Evolutionary conservation across 345 rosid genomes (phyloP).

Genomic region (Populus deltoides): DNA sequence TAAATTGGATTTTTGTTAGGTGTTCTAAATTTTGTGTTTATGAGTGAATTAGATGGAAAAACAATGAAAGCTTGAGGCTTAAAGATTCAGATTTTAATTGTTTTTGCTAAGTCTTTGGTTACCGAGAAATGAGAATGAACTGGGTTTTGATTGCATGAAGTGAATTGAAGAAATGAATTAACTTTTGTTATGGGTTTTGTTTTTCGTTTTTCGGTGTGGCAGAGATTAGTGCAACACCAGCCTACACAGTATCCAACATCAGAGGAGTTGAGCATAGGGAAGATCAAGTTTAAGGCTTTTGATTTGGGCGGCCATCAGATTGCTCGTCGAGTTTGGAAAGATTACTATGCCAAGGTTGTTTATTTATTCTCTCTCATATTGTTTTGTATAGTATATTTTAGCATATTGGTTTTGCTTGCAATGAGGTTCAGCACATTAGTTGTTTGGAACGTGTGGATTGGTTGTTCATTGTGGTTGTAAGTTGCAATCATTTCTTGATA

Average conservation of each 20-base stretch:
- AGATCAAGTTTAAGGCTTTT: slow-evolving; percentile 78
- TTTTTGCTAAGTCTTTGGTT: neutral
- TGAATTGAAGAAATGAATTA: neutral
- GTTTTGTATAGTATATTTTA: neutral
- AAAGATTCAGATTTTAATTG: neutral
- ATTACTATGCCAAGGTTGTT: slow-evolving; percentile 71
- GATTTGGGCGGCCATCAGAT: slow-evolving; percentile 88
- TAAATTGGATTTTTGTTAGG: neutral
- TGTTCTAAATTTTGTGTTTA: neutral
- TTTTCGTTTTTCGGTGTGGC: slow-evolving; percentile 18
- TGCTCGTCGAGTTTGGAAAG: slow-evolving; percentile 84
- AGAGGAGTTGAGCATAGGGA: slow-evolving; percentile 78
- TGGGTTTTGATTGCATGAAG: neutral
- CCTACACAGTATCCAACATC: slow-evolving; percentile 86
- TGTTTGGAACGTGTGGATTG: neutral
- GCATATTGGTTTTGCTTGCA: neutral
- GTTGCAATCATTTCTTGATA: neutral
- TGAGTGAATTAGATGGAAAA: neutral
- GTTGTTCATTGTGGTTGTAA: neutral
- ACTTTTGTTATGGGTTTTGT: neutral
- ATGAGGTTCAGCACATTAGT: neutral
- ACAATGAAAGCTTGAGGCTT: neutral
- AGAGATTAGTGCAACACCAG: slow-evolving; percentile 82
- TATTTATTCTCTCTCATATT: neutral
- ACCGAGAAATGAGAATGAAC: neutral